Conservation (phyloP, 495 filamentous ascomycete species). For the Penicillium alfredii region DNA sequence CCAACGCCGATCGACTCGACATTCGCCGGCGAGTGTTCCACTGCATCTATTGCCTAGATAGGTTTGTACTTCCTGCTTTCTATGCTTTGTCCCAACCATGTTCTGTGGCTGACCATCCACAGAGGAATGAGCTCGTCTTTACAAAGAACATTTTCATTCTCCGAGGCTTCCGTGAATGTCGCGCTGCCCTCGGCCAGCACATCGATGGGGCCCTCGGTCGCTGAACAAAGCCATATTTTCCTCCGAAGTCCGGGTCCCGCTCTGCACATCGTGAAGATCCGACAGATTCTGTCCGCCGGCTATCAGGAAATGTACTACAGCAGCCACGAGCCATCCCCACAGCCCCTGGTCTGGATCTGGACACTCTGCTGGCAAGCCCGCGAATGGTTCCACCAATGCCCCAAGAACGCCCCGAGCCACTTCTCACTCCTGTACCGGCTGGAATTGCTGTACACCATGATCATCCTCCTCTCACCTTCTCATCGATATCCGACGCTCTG, state of each 20-base stretch:
- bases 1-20: conserved; percentile 60
- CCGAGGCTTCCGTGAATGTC: conserved; percentile 78
- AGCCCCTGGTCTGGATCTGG: conserved; percentile 55
- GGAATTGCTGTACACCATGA: conserved; percentile 77
- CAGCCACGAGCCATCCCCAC: conserved; percentile 53
- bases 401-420: conserved; percentile 48
- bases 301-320: conserved; percentile 79
- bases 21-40: conserved; percentile 75
- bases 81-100: not conserved
- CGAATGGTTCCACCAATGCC: conserved; percentile 59
- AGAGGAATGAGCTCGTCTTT: conserved; percentile 79
- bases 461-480: conserved; percentile 75
- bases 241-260: conserved; percentile 45
- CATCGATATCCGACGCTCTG: conserved; percentile 56
- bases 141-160: conserved; percentile 80
- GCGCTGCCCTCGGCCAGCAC: conserved; percentile 41
- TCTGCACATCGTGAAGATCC: conserved; percentile 66
- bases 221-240: conserved; percentile 39
- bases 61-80: conserved; percentile 43
- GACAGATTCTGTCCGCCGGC: conserved; percentile 70
- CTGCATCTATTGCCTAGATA: conserved; percentile 79
- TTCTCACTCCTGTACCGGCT: conserved; percentile 68
- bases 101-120: conserved; percentile 4
- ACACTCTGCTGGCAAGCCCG: conserved; percentile 57
- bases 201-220: conserved; percentile 27